Evolutionary conservation across 345 rosid species (phyloP).

Genomic region (Citrus hindsii): DNA sequence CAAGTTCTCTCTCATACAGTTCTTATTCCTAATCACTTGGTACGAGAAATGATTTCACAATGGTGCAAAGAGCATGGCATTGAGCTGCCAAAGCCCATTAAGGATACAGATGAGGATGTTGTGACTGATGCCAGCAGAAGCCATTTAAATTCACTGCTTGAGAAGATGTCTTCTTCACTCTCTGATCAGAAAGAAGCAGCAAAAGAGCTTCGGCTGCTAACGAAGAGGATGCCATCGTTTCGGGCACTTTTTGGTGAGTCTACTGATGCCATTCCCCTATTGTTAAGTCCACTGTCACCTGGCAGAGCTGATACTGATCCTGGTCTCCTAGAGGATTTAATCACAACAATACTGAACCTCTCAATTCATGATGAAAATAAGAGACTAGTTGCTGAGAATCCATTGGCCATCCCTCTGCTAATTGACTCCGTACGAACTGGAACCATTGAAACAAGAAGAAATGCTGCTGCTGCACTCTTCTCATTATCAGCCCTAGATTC

Average conservation of each 20-base stretch:
- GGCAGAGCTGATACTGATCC: slow-evolving; percentile 22
- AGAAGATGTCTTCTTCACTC: slow-evolving; percentile 42
- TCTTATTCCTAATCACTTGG: slow-evolving; percentile 44
- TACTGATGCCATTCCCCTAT: slow-evolving; percentile 24
- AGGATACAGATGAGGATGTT: slow-evolving; percentile 12
- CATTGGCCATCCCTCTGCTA: slow-evolving; percentile 39
- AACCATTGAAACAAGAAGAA: slow-evolving; percentile 41
- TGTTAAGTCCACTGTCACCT: slow-evolving; percentile 38
- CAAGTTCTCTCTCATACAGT: slow-evolving; percentile 36
- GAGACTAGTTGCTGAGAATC: slow-evolving; percentile 33
- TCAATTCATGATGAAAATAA: slow-evolving; percentile 39
- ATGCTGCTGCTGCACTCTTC: slow-evolving; percentile 52
- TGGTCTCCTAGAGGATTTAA: slow-evolving; percentile 42
- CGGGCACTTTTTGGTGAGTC: slow-evolving; percentile 38
- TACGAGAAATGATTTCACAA: slow-evolving; percentile 40
- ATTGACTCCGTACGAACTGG: slow-evolving; percentile 35
- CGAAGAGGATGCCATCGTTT: slow-evolving; percentile 36
- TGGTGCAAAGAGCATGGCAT: slow-evolving; percentile 41
- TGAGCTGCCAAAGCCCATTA: slow-evolving; percentile 25
- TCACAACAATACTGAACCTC: slow-evolving; percentile 45
- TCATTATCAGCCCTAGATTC: slow-evolving; percentile 38
- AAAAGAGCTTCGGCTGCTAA: slow-evolving; percentile 40
- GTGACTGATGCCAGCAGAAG: slow-evolving; percentile 18
- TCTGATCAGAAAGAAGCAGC: slow-evolving; percentile 48
- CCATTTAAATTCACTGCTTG: slow-evolving; percentile 34